These are phyloP conservation scores for Fusarium longipes DNA, from an alignment of 2,329 filamentous ascomycete species.

Conservation along the genomic window DNA sequence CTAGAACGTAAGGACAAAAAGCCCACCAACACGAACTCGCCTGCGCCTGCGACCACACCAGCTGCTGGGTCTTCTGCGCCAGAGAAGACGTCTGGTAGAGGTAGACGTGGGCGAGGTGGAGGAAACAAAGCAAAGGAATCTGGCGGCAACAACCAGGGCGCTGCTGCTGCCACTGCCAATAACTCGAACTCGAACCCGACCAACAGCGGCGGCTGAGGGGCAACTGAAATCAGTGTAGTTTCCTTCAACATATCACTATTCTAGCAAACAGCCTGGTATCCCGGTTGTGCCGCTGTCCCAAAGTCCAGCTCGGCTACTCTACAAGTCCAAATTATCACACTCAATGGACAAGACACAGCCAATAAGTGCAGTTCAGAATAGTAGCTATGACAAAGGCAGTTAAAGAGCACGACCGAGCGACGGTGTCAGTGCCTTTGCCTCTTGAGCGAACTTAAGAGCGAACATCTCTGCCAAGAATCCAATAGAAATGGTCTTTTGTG, in stretches of 20 bases:
- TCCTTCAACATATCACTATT: slow-evolving; percentile 31
- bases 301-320: slow-evolving; percentile 3
- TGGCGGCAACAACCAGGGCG: slow-evolving; percentile 26
- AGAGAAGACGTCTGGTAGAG: slow-evolving; percentile 49
- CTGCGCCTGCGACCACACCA: slow-evolving; percentile 32
- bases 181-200: slow-evolving; percentile 1
- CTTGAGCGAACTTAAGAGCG: not conserved
- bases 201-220: slow-evolving; percentile 39
- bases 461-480: slow-evolving; percentile 14
- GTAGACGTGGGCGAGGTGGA: slow-evolving; percentile 50
- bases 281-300: slow-evolving; percentile 21
- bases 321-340: slow-evolving; percentile 14
- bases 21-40: slow-evolving; percentile 40
- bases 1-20: slow-evolving; percentile 80
- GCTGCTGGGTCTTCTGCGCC: slow-evolving; percentile 32
- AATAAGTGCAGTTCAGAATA: not conserved
- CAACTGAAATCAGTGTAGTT: not conserved
- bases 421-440: slow-evolving; percentile 2
- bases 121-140: slow-evolving; percentile 45
- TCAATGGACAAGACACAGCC: slow-evolving; percentile 21
- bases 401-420: slow-evolving; percentile 8
- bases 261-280: slow-evolving; percentile 19
- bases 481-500: slow-evolving; percentile 21
- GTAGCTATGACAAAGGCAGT: slow-evolving; percentile 6
- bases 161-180: not conserved